Base-by-base conservation (phyloP, 257 asterid genomes). In the Jacaranda copaia region DNA sequence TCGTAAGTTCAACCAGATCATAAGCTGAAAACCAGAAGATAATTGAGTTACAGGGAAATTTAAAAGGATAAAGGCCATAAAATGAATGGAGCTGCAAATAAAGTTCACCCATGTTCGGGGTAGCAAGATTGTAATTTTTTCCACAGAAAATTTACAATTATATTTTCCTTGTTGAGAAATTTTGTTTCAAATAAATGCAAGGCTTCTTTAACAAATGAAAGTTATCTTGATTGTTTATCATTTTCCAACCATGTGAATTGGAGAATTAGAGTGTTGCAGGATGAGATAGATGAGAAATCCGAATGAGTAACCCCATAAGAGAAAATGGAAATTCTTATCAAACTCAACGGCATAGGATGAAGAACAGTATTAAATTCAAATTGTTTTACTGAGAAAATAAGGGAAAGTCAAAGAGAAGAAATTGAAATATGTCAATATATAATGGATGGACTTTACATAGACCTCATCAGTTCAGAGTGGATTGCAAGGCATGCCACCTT, bases 21-120 rank as follows among this genome's bases (percentile, higher is more conserved):
- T 73, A 68, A 46, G 72, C 56, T 8, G 75, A 53, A 52, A 75
- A 60, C 76, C 49, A 75, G 69, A 36, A 73, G 43, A 73, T 68
- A 67, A 48, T 72, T 42, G 11, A 67, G 55, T 74, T 38, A 35
- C 71, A 42, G 39, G 57, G 60, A 35, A 73, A 75, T 43, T 51
- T 70, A 74, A 62, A 5, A 82, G 56, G 14, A 65, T 3, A 4
- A 58, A 69, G 62, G 62, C 76, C 74, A 56, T 68, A 56, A 39
- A 36, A 45, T 51, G 67, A 75, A 36, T 56, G 25, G 35, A 60
- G 46, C 64, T 16, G 71, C 20, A 77, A 59, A 48, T 43, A 16
- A 66, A 15, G 64, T 59, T 61, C 48, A 42, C 19, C 36, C 35
- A 45, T 55, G 56, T 46, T 53, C 43, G 62, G 63, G 48, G 78